Base-by-base conservation (phyloP, 228 moss, liverwort and hornwort genomes). In the Sphagnum magellanicum region DNA sequence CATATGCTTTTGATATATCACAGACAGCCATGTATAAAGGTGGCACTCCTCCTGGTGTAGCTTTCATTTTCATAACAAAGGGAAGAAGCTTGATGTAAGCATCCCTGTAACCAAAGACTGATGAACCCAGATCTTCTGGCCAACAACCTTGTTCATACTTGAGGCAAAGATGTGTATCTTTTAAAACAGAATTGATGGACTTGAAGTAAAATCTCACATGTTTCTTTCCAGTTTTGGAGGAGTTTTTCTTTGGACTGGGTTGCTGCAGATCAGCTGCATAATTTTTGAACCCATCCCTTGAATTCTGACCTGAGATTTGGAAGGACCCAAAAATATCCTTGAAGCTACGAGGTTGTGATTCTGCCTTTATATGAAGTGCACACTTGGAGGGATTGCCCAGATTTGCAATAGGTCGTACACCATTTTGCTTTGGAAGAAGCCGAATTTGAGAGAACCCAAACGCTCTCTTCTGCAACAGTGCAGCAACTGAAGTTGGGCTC, bases 1-100 rank as follows among this genome's bases (percentile, higher is more conserved):
- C 97, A 78, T 90, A 98, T 70, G 97, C 97, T 87, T 87, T 88
- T 58, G 93, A 82, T 66, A 98, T 79, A 79, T 98, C 97, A 86
- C 97, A 98, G 47, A 98, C 90, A 60, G 90, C 97, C 85, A 98
- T 84, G 61, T 83, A 93, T 53, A 98, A 63, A 17, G 77, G 89
- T 50, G 93, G 93, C 73, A 93, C 73, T 4, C 93, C 90, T 59
- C 83, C 78, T 1, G 64, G 72, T 74, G 89, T 81, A 63, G 82
- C 78, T 71, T 91, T 98, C 79, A 91, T 72, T 58, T 83, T 84
- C 77, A 86, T 77, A 60, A 98, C 81, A 71, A 90, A 98, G 16
- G 97, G 97, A 48, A 98, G 88, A 67, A 93, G 79, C 79, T 79
- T 98, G 17, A 79, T 51, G 64, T 98, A 91, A 48, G 74, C 79